These are phyloP conservation scores for Ustilago bromivora DNA, from an alignment of 1,284 basidiomycete genomes.

Conservation along the genomic window DNA sequence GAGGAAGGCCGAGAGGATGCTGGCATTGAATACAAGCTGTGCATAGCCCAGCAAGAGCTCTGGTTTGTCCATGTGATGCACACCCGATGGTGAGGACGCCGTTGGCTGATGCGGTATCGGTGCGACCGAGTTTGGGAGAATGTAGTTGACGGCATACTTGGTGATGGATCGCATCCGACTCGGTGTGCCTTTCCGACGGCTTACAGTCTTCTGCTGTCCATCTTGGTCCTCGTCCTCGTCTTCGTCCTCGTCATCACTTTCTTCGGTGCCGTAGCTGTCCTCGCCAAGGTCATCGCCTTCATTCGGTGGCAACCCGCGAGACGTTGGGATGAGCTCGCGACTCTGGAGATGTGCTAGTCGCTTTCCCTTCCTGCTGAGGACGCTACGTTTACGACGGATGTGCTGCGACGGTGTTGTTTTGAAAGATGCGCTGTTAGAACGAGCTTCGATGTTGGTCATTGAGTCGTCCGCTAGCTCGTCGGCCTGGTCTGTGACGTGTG, in stretches of 20 bases:
- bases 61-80: slow-evolving; percentile 50
- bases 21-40: slow-evolving; percentile 94
- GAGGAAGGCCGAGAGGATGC: slow-evolving; percentile 83
- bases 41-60: slow-evolving; percentile 71
- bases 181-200: slow-evolving; percentile 20
- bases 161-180: slow-evolving; percentile 51
- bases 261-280: slow-evolving; percentile 29
- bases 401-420: slow-evolving; percentile 18
- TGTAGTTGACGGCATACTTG: slow-evolving; percentile 54
- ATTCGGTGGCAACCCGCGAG: slow-evolving; percentile 5
- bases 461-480: slow-evolving; percentile 38
- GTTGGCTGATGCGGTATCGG: slow-evolving; percentile 23
- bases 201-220: slow-evolving; percentile 7
- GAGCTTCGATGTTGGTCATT: slow-evolving; percentile 26
- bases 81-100: slow-evolving; percentile 2
- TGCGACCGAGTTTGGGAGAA: slow-evolving; percentile 36
- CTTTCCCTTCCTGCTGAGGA: slow-evolving; percentile 51
- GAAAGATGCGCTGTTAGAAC: background rate
- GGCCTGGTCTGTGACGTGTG: slow-evolving; percentile 8
- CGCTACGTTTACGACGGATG: slow-evolving; percentile 34
- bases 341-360: slow-evolving; percentile 48
- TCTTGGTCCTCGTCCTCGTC: slow-evolving; percentile 28
- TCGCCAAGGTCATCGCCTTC: slow-evolving; percentile 7
- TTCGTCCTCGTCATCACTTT: slow-evolving; percentile 22
- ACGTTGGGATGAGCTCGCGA: slow-evolving; percentile 28